Base-by-base conservation (phyloP, 306 rosid species). In the Castanopsis chinensis region DNA sequence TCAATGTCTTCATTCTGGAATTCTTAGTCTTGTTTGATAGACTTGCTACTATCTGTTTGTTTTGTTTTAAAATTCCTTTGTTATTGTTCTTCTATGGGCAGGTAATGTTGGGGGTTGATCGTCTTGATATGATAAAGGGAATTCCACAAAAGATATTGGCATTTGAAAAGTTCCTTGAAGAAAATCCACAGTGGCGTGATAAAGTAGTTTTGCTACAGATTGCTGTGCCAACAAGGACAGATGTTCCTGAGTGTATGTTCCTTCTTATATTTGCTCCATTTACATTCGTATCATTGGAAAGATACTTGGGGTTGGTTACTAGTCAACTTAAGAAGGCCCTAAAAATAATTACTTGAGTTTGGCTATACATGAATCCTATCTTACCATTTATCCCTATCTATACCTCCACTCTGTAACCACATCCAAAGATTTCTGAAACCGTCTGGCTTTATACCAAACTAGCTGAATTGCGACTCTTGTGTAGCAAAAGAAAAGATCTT, bases 121-220 rank as follows among this genome's bases (percentile, higher is more conserved):
- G 97, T 79, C 99, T 95, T 70, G 99, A 95, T 87, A 95, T 92
- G 97, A 95, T 95, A 74, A 95, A 95, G 86, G 99, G 99, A 83
- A 92, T 95, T 64, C 98, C 99, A 59, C 99, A 92, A 67, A 92
- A 92, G 81, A 89, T 92, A 71, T 85, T 95, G 90, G 99, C 99
- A 32, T 95, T 95, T 54, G 99, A 95, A 74, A 90, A 95, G 80
- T 95, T 95, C 86, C 93, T 92, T 0, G 99, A 95, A 88, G 98
- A 95, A 83, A 95, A 95, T 83, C 89, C 91, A 30, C 74, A 75
- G 25, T 95, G 98, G 99, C 98, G 87, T 79, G 96, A 92, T 87
- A 82, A 91, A 91, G 99, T 95, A 67, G 99, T 95, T 74, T 87
- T 95, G 91, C 86, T 95, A 73, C 99, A 95, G 84, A 90, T 95